Evolutionary conservation across 1,284 basidiomycete species (phyloP).

Genomic region (Hymenochaete sp.): DNA sequence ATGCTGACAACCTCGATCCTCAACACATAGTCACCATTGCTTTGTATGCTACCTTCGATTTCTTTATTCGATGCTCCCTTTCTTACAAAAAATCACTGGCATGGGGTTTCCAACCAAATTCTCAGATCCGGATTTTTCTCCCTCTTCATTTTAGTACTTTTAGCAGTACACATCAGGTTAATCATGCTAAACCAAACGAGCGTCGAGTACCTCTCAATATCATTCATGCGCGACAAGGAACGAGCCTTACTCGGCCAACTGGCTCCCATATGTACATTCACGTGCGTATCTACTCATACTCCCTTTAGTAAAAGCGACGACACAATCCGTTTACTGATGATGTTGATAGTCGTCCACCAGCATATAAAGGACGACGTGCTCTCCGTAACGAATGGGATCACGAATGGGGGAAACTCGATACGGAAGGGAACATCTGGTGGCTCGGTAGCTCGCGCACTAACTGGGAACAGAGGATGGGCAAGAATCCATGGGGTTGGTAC

Average conservation of each 20-base stretch:
- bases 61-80: background rate
- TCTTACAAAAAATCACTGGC: no score
- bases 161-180: conserved; percentile 53
- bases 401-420: conserved; percentile 67
- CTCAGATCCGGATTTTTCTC: conserved; percentile 54
- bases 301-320: background rate
- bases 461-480: conserved; percentile 75
- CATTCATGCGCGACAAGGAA: conserved; percentile 56
- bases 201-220: conserved; percentile 60
- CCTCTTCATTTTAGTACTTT: conserved; percentile 57
- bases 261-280: conserved; percentile 39
- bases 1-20: conserved; percentile 39
- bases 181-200: conserved; percentile 65
- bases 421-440: conserved; percentile 85
- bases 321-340: conserved; percentile 2
- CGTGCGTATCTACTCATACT: conserved; percentile 31
- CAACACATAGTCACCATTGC: conserved; percentile 59
- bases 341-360: conserved; percentile 35
- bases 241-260: conserved; percentile 36
- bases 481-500: conserved; percentile 56
- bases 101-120: background rate
- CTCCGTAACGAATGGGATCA: conserved; percentile 53
- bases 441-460: conserved; percentile 49
- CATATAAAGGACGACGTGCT: no score
- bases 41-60: conserved; percentile 34